Percentiles rank a stretch among this genome's conserved stretches.
Conservation (phyloP, 129 eudicot species). For the Rutidosis leptorrhynchoides region DNA sequence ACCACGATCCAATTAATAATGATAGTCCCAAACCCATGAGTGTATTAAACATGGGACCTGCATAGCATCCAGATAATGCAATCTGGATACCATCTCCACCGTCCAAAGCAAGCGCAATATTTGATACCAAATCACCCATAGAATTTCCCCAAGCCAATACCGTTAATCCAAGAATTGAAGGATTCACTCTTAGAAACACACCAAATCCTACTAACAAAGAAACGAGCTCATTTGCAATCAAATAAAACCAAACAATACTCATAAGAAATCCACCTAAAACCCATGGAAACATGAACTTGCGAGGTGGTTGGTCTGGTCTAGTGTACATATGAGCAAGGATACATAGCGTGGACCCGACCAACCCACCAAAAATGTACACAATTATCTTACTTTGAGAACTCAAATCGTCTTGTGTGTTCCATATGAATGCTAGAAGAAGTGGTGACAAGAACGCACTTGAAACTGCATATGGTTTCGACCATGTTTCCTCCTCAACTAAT, state of each 20-base stretch:
- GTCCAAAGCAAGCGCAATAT: slow-evolving; percentile 73
- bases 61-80: slow-evolving; percentile 90
- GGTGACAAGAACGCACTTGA: slow-evolving; percentile 73
- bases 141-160: slow-evolving; percentile 99
- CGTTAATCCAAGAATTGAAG: slow-evolving; percentile 84
- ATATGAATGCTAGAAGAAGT: slow-evolving; percentile 61
- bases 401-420: slow-evolving; percentile 47
- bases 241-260: slow-evolving; percentile 97
- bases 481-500: slow-evolving; percentile 75
- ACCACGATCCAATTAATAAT: slow-evolving; percentile 77
- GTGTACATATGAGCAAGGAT: slow-evolving; percentile 58
- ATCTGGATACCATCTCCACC: slow-evolving; percentile 98
- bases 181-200: slow-evolving; percentile 56
- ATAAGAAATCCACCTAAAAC: slow-evolving; percentile 85
- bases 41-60: slow-evolving; percentile 93
- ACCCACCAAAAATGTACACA: slow-evolving; percentile 47
- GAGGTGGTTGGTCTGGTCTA: slow-evolving; percentile 73
- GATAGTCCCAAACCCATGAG: slow-evolving; percentile 88
- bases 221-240: slow-evolving; percentile 93
- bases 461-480: slow-evolving; percentile 86
- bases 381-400: slow-evolving; percentile 36
- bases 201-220: slow-evolving; percentile 71
- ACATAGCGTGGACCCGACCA: slow-evolving; percentile 51
- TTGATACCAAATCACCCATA: slow-evolving; percentile 95
- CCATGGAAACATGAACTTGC: slow-evolving; percentile 65